phyloP scores from a whole-genome alignment of 2,329 filamentous ascomycete species.

The Diaporthe batatas region DNA sequence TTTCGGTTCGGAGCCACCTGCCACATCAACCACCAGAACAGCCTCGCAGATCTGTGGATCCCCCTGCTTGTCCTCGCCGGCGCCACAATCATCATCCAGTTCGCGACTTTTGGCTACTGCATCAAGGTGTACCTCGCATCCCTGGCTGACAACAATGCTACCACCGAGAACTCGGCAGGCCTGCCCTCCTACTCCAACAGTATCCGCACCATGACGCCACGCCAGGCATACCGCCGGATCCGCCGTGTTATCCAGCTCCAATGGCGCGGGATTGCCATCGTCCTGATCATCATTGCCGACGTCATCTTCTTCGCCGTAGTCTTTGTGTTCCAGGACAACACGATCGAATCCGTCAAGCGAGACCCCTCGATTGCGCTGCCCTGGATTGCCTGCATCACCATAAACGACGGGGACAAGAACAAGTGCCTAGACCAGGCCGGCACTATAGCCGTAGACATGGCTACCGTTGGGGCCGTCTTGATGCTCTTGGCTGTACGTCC shows the following conservation, averaged over 20 bases:
- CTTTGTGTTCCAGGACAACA: conserved; percentile 88
- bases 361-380: conserved; percentile 65
- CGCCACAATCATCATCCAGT: conserved; percentile 82
- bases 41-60: conserved; percentile 89
- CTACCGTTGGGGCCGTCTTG: conserved; percentile 84
- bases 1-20: conserved; percentile 93
- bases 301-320: conserved; percentile 94
- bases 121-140: conserved; percentile 94
- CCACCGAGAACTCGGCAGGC: conserved; percentile 75
- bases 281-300: conserved; percentile 89
- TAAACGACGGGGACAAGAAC: conserved; percentile 70
- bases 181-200: conserved; percentile 83
- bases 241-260: conserved; percentile 90
- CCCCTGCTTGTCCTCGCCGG: conserved; percentile 85
- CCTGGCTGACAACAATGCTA: conserved; percentile 77
- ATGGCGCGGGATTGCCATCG: conserved; percentile 92
- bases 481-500: conserved; percentile 81
- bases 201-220: conserved; percentile 81
- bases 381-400: conserved; percentile 81
- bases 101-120: conserved; percentile 91
- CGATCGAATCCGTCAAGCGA: conserved; percentile 71
- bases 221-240: conserved; percentile 89
- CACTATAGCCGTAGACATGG: conserved; percentile 77
- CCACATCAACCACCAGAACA: conserved; percentile 92
- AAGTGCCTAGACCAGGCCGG: conserved; percentile 74